Percentiles rank a stretch among this genome's conserved stretches.
These are phyloP conservation scores for Rhinocladiella similis DNA, from an alignment of 2,329 filamentous ascomycete species.

Conservation along the genomic window DNA sequence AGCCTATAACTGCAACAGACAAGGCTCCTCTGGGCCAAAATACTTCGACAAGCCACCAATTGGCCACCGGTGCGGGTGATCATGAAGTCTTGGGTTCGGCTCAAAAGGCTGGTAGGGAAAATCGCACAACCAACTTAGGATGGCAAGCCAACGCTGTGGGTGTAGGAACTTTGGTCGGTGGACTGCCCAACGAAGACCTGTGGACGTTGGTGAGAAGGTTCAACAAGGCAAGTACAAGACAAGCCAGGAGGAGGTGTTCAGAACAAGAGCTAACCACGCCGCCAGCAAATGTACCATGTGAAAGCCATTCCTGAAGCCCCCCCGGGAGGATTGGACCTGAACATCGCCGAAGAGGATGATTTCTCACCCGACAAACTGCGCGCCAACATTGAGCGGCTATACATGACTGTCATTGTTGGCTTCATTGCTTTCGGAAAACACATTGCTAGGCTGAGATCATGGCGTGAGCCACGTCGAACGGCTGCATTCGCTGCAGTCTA, in stretches of 20 bases:
- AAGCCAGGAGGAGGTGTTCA: not conserved
- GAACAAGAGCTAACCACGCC: slow-evolving; percentile 29
- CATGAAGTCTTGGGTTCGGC: slow-evolving; percentile 48
- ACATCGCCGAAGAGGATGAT: slow-evolving; percentile 78
- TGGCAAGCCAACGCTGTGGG: slow-evolving; percentile 56
- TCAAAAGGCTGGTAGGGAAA: slow-evolving; percentile 49
- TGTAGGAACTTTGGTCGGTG: slow-evolving; percentile 65
- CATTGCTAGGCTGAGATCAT: slow-evolving; percentile 72
- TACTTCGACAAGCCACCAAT: slow-evolving; percentile 45
- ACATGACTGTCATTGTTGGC: slow-evolving; percentile 74
- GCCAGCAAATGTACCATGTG: slow-evolving; percentile 66
- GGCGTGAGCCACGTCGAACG: slow-evolving; percentile 72
- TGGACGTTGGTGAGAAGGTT: slow-evolving; percentile 73
- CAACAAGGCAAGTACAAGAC: slow-evolving; percentile 58
- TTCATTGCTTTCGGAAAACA: slow-evolving; percentile 70
- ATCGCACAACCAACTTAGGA: slow-evolving; percentile 66
- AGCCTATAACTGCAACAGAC: slow-evolving; percentile 18
- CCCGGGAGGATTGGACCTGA: slow-evolving; percentile 72
- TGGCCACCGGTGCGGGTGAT: slow-evolving; percentile 43
- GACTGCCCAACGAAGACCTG: slow-evolving; percentile 69
- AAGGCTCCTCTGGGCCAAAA: slow-evolving; percentile 28
- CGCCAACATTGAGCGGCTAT: slow-evolving; percentile 74
- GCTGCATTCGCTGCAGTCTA: slow-evolving; percentile 64
- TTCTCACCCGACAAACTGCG: slow-evolving; percentile 83
- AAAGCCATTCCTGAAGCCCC: slow-evolving; percentile 63